These are phyloP conservation scores for Vitis labrusca DNA, from an alignment of 164 flowering plant species.

Conservation along the genomic window DNA sequence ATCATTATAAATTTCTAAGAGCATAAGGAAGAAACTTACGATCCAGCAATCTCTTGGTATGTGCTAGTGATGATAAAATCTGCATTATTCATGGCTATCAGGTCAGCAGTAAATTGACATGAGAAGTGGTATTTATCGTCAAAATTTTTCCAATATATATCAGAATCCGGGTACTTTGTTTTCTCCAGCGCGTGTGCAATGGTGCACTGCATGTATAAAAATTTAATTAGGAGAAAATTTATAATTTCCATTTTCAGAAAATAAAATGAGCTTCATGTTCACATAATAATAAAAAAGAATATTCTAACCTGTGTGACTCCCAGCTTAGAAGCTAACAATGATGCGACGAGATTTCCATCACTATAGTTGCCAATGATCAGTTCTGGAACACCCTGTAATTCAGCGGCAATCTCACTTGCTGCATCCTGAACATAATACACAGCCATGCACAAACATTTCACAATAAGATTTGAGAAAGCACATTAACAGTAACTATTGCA, in stretches of 20 bases:
- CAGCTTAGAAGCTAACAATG: conserved; percentile 72
- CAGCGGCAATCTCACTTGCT: conserved; percentile 74
- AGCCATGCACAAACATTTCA: not conserved
- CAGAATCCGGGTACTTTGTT: conserved; percentile 97
- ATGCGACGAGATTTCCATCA: conserved; percentile 98
- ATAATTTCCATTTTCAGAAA: not conserved
- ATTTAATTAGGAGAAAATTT: not conserved
- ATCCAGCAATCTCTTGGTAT: conserved; percentile 97
- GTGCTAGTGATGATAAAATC: conserved; percentile 99
- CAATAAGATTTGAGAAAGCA: not conserved
- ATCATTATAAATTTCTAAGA: not conserved
- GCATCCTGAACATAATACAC: conserved; percentile 59
- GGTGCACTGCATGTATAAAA: conserved; percentile 59
- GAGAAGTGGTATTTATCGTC: conserved; percentile 95
- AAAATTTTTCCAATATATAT: conserved; percentile 88
- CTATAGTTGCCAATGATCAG: conserved; percentile 95
- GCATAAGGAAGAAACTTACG: conserved; percentile 45
- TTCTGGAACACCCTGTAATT: conserved; percentile 85
- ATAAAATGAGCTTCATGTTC: not conserved
- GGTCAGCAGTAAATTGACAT: conserved; percentile 95
- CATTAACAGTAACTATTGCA: not conserved
- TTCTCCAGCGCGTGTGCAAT: conserved; percentile 98
- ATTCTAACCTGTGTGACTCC: conserved; percentile 86
- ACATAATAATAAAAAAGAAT: not conserved
- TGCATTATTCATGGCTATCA: conserved; percentile 90